These are phyloP conservation scores for Tulasnella sp. DNA, from an alignment of 768 basidiomycete genomes.

Conservation along the genomic window DNA sequence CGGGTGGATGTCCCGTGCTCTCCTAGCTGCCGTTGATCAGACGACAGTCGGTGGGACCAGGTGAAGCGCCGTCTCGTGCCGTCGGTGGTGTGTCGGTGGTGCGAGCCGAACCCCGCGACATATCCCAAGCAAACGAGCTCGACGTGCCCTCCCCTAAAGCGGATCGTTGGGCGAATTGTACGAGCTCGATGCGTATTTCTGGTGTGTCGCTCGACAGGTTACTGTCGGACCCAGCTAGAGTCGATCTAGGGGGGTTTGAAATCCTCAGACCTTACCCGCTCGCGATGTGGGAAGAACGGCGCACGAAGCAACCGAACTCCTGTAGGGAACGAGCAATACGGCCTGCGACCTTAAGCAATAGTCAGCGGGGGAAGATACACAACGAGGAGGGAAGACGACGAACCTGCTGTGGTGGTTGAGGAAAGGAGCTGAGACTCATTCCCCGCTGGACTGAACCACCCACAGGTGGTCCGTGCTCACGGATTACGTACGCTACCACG, in stretches of 20 bases:
- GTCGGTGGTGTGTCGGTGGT: neutral
- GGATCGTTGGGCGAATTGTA: neutral
- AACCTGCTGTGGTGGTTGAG: constrained; percentile 13
- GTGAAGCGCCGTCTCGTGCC: neutral
- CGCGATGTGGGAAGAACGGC: constrained; percentile 2
- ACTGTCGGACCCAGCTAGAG: constrained; percentile 15
- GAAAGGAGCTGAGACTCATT: neutral
- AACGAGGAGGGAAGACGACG: neutral
- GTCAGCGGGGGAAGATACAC: neutral
- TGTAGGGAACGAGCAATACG: neutral
- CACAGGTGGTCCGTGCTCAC: neutral
- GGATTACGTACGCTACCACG: neutral
- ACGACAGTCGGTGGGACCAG: constrained; percentile 7
- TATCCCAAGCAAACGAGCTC: constrained; percentile 5
- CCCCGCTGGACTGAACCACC: neutral
- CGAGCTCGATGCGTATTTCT: constrained; percentile 3
- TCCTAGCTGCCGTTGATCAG: constrained; percentile 11
- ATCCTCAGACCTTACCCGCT: constrained; percentile 14
- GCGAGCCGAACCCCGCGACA: constrained; percentile 11
- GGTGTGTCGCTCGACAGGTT: constrained; percentile 16
- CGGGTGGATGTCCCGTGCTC: neutral
- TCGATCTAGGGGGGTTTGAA: constrained; percentile 11
- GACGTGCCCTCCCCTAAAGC: neutral
- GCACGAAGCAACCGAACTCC: constrained; percentile 1
- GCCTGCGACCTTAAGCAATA: neutral